A percentile compares a stretch with the other conserved stretches of the same genome.
phyloP scores from a whole-genome alignment of 1,139 yeast species.

The Komagataea norvegica region DNA sequence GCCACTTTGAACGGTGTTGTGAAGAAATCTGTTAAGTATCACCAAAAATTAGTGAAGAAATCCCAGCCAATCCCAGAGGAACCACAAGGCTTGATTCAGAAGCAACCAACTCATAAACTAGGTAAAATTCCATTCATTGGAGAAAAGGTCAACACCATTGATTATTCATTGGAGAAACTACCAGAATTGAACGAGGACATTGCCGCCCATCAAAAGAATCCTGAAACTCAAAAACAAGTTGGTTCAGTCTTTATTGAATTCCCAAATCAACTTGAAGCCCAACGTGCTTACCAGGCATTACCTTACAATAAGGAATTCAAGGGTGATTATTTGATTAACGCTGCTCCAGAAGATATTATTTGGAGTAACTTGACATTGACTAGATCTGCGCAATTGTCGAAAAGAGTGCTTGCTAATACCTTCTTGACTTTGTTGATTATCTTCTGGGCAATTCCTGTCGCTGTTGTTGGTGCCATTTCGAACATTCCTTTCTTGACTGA shows the following conservation, averaged over 20 bases:
- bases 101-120: conserved; percentile 63
- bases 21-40: conserved; percentile 50
- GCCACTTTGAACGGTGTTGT: conserved; percentile 51
- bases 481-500: conserved; percentile 60
- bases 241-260: conserved; percentile 68
- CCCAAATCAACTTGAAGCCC: conserved; percentile 66
- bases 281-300: conserved; percentile 59
- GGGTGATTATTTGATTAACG: conserved; percentile 49
- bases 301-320: conserved; percentile 32
- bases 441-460: conserved; percentile 85
- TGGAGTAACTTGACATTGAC: conserved; percentile 64
- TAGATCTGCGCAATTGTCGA: conserved; percentile 50
- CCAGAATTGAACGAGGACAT: conserved; percentile 55
- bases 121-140: conserved; percentile 36
- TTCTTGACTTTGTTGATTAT: conserved; percentile 53
- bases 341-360: conserved; percentile 55
- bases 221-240: conserved; percentile 40
- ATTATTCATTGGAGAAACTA: conserved; percentile 50
- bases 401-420: conserved; percentile 48
- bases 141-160: conserved; percentile 58
- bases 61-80: conserved; percentile 39
- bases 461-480: conserved; percentile 76
- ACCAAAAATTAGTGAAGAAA: conserved; percentile 54
- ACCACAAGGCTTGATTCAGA: conserved; percentile 54
- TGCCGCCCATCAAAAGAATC: conserved; percentile 43